A percentile compares a stretch with the other conserved stretches of the same genome.
phyloP scores from a whole-genome alignment of 163 green algal genomes.

The Prototheca stagnorum region DNA sequence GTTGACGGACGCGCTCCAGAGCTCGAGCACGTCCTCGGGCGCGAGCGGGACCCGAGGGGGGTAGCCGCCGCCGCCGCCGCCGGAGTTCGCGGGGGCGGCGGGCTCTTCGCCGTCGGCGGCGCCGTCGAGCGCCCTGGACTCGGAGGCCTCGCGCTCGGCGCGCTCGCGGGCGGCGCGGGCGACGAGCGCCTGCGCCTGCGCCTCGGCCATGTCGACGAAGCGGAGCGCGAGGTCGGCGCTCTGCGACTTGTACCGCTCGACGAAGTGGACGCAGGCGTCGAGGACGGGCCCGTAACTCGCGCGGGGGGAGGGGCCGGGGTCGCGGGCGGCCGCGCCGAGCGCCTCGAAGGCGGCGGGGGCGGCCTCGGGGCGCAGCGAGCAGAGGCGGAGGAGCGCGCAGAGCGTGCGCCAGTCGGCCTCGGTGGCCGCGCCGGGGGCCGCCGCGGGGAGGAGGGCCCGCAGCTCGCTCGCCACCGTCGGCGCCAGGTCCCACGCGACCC shows the following conservation, averaged over 20 bases:
- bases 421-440: constrained; percentile 40
- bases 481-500: constrained; percentile 45
- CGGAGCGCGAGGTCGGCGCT: constrained; percentile 10
- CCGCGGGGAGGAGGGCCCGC: constrained; percentile 40
- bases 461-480: constrained; percentile 48
- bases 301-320: constrained; percentile 14
- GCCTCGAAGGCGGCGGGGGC: constrained; percentile 18
- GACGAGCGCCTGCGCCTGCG: constrained; percentile 30
- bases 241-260: constrained; percentile 12
- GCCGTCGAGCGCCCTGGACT: constrained; percentile 4
- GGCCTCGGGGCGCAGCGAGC: constrained; percentile 20
- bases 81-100: not conserved
- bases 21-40: constrained; percentile 20
- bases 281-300: constrained; percentile 35
- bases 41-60: not conserved
- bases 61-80: not conserved
- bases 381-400: constrained; percentile 54
- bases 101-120: not conserved
- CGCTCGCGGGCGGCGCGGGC: too few relatives aligned
- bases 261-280: constrained; percentile 22
- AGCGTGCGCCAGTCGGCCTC: constrained; percentile 65
- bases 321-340: constrained; percentile 10
- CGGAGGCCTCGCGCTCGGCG: too few relatives aligned
- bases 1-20: constrained; percentile 39
- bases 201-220: constrained; percentile 36